Conservation (phyloP, 2,329 filamentous ascomycete species). For the Stachybotrys elegans region DNA sequence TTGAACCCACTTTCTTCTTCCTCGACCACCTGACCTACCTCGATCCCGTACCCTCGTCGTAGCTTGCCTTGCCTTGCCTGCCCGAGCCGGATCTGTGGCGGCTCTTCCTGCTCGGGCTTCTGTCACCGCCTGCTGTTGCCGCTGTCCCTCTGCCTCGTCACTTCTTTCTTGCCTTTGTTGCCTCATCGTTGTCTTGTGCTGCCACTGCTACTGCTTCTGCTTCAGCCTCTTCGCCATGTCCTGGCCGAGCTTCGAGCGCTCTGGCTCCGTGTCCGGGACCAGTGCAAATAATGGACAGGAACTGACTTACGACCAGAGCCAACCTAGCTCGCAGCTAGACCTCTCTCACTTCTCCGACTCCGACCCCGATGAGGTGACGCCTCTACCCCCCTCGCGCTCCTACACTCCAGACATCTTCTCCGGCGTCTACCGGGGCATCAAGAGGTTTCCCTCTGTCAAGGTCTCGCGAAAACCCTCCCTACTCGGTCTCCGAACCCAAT, state of each 20-base stretch:
- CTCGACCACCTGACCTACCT: no score
- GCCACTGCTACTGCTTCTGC: not conserved
- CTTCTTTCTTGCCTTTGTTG: not conserved
- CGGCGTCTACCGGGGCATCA: slow-evolving; percentile 47
- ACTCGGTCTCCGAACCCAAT: slow-evolving; percentile 26
- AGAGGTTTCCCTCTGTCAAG: slow-evolving; percentile 39
- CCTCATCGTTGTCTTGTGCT: not conserved
- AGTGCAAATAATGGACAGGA: slow-evolving; percentile 23
- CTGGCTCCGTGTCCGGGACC: slow-evolving; percentile 2
- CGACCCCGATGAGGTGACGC: slow-evolving; percentile 32
- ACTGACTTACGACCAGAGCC: slow-evolving; percentile 27
- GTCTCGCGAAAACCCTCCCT: slow-evolving; percentile 40
- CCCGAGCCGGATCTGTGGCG: not conserved
- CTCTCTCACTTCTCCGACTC: slow-evolving; percentile 38
- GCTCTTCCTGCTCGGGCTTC: not conserved
- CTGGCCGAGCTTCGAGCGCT: not conserved
- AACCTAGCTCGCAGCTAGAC: slow-evolving; percentile 17
- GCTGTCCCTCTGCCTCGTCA: no score
- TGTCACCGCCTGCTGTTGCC: not conserved
- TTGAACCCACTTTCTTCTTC: no score
- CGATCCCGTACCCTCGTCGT: no score
- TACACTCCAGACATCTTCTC: slow-evolving; percentile 42
- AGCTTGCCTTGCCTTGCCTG: no score
- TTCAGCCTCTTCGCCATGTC: not conserved
- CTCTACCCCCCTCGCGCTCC: slow-evolving; percentile 20